Percentiles rank a stretch among this genome's conserved stretches.
These are phyloP conservation scores for Termitomyces sp. DNA, from an alignment of 768 basidiomycete species.

Conservation along the genomic window DNA sequence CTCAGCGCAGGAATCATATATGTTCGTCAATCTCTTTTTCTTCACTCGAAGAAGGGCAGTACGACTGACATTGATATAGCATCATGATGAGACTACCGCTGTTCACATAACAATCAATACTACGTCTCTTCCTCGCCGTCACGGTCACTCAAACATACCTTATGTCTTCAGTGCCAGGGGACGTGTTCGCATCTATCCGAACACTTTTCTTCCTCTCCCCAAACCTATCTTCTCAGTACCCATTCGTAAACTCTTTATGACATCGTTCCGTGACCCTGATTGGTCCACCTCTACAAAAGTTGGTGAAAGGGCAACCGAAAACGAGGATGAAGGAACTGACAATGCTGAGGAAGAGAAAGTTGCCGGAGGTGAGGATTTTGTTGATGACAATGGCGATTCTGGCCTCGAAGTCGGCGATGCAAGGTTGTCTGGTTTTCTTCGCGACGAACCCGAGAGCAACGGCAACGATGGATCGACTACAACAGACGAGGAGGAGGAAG, in stretches of 20 bases:
- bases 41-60: background rate
- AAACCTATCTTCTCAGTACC: constrained; percentile 15
- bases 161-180: constrained; percentile 53
- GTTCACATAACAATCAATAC: constrained; percentile 64
- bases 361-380: constrained; percentile 10
- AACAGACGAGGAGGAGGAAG: constrained; percentile 10
- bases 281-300: background rate
- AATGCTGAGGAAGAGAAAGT: constrained; percentile 2
- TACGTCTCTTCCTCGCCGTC: constrained; percentile 42
- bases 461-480: constrained; percentile 9
- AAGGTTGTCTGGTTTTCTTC: constrained; percentile 7
- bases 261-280: background rate
- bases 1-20: constrained; percentile 51
- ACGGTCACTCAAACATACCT: constrained; percentile 57
- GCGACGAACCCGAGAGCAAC: constrained; percentile 16
- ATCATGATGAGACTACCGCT: constrained; percentile 44
- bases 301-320: background rate
- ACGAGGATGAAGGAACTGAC: constrained; percentile 4
- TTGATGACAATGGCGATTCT: constrained; percentile 17
- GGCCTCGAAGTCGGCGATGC: constrained; percentile 17
- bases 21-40: constrained; percentile 33
- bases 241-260: constrained; percentile 9
- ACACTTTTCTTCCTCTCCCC: constrained; percentile 12
- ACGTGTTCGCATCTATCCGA: constrained; percentile 29
- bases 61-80: constrained; percentile 25